A percentile compares a stretch with the other conserved stretches of the same genome.
Evolutionary conservation across 306 rosid species (phyloP).

Genomic region (Oemleria cerasiformis): DNA sequence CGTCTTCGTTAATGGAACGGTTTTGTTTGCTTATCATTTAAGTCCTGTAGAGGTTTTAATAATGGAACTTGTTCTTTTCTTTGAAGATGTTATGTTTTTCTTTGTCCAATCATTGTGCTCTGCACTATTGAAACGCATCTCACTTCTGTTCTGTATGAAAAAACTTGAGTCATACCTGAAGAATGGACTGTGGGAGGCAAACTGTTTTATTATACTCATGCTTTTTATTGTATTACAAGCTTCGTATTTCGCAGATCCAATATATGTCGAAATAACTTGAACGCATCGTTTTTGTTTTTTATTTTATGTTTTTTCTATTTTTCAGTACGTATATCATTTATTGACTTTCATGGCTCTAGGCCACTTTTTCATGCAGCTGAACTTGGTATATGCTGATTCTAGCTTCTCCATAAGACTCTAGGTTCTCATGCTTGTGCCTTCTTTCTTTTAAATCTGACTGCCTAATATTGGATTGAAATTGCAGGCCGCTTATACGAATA

Average conservation of each 20-base stretch:
- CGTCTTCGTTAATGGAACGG: not conserved
- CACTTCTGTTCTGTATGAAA: not conserved
- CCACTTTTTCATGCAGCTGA: not conserved
- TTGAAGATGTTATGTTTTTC: not conserved
- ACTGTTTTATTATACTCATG: not conserved
- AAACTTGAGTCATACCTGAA: not conserved
- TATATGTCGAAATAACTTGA: not conserved
- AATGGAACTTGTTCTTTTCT: not conserved
- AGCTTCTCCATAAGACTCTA: not conserved
- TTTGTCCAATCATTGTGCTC: not conserved
- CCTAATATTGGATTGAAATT: constrained; percentile 13
- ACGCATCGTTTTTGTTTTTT: not conserved
- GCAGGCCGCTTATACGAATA: constrained; percentile 96
- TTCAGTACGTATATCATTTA: not conserved
- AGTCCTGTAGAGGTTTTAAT: constrained; percentile 4
- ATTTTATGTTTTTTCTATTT: not conserved
- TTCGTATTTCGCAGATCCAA: not conserved
- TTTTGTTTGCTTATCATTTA: not conserved
- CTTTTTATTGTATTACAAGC: not conserved
- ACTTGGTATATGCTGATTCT: not conserved
- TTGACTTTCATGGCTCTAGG: not conserved
- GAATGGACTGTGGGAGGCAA: not conserved
- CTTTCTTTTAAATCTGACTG: constrained; percentile 33
- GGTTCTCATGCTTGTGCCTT: constrained; percentile 4
- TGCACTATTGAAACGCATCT: not conserved